phyloP scores from a whole-genome alignment of 352 stramenopile species.

The Pythium oligandrum region DNA sequence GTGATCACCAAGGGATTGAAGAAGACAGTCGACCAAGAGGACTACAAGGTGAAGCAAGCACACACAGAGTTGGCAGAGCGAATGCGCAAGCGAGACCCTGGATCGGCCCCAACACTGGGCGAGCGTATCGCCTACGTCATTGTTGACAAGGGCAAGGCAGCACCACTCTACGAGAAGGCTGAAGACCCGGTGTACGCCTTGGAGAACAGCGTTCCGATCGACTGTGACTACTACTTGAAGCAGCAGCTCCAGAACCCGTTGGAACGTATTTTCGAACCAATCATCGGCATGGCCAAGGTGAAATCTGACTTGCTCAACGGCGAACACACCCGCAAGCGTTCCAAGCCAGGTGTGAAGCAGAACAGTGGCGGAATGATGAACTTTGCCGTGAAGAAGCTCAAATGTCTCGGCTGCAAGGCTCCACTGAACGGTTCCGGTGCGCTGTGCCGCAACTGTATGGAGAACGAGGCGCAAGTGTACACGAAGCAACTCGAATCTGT shows the following conservation, averaged over 20 bases:
- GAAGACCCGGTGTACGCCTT: constrained; percentile 99
- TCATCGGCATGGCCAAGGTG: constrained; percentile 93
- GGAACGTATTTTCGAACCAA: constrained; percentile 97
- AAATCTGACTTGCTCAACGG: constrained; percentile 92
- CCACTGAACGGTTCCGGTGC: constrained; percentile 83
- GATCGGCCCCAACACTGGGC: constrained; percentile 95
- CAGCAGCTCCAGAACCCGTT: constrained; percentile 98
- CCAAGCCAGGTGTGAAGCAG: constrained; percentile 93
- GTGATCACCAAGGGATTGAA: constrained; percentile 99
- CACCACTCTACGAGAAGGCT: constrained; percentile 95
- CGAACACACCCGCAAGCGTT: constrained; percentile 97
- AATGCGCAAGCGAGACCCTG: constrained; percentile 98
- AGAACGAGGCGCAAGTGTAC: constrained; percentile 94
- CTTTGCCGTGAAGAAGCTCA: constrained; percentile 97
- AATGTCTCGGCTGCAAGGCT: constrained; percentile 97
- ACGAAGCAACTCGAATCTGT: constrained; percentile 91
- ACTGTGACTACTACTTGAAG: constrained; percentile 99
- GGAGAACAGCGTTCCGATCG: constrained; percentile 98
- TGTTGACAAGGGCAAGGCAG: constrained; percentile 95
- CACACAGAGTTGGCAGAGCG: constrained; percentile 98
- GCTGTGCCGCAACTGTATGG: constrained; percentile 94
- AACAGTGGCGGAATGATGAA: constrained; percentile 98
- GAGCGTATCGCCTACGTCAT: constrained; percentile 99
- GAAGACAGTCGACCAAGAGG: constrained; percentile 96
- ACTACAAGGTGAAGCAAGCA: constrained; percentile 99